Conservation (phyloP, 2,329 filamentous ascomycete genomes). For the Rutstroemia sp. region DNA sequence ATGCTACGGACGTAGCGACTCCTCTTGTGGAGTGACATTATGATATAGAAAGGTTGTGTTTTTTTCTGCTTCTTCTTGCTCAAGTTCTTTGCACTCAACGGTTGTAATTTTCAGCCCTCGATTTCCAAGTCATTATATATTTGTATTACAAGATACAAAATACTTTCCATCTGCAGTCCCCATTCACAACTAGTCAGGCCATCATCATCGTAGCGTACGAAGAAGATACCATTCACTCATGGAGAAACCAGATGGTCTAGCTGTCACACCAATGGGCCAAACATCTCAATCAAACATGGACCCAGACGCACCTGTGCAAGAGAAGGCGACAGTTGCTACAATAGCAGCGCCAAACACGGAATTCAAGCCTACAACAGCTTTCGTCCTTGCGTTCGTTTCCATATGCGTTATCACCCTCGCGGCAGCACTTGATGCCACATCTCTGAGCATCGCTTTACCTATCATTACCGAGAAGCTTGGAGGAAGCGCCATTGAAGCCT, state of each 20-base stretch:
- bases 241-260: not conserved
- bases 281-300: not conserved
- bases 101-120: too few relatives aligned
- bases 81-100: too few relatives aligned
- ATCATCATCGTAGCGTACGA: too few relatives aligned
- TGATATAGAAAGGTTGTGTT: too few relatives aligned
- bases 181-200: too few relatives aligned
- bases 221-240: too few relatives aligned
- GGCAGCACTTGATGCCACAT: constrained; percentile 59
- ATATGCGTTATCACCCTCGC: constrained; percentile 47
- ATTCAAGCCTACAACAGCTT: constrained; percentile 21
- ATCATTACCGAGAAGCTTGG: constrained; percentile 44
- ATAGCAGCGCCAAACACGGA: not conserved
- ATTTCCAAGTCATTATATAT: too few relatives aligned
- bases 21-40: too few relatives aligned
- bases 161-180: too few relatives aligned
- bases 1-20: too few relatives aligned
- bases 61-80: too few relatives aligned
- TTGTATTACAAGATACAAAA: too few relatives aligned
- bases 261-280: not conserved
- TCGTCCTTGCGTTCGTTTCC: constrained; percentile 23
- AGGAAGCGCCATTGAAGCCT: constrained; percentile 53
- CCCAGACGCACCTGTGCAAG: not conserved
- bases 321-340: not conserved
- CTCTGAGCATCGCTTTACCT: constrained; percentile 53